Conservation (phyloP, 768 basidiomycete genomes). For the Tricholoma flavovirens region DNA sequence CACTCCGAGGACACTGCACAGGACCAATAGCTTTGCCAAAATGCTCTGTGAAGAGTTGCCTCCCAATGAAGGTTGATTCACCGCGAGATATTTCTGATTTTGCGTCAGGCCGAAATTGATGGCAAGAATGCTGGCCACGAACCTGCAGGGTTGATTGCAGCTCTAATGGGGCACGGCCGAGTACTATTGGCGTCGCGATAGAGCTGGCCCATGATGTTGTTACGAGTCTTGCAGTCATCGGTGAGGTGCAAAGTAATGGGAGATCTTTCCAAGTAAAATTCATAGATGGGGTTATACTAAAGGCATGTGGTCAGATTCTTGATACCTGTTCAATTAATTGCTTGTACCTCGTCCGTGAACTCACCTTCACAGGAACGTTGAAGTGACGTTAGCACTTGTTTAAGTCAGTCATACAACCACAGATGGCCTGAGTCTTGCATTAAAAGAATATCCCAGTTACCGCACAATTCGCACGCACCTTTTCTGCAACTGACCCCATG, state of each 20-base stretch:
- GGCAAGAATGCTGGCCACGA: conserved; percentile 12
- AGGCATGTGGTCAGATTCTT: background rate
- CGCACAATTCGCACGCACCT: conserved; percentile 37
- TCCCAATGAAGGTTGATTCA: conserved; percentile 63
- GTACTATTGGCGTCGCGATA: conserved; percentile 65
- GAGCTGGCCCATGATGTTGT: conserved; percentile 74
- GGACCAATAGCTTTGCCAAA: conserved; percentile 80
- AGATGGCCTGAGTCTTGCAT: conserved; percentile 56
- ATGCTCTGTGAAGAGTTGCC: conserved; percentile 71
- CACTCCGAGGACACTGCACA: conserved; percentile 71
- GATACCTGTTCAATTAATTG: conserved; percentile 2
- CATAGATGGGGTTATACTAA: conserved; percentile 84
- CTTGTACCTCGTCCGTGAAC: conserved; percentile 77
- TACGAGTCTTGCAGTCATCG: conserved; percentile 80
- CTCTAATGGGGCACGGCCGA: conserved; percentile 87
- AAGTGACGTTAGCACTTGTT: conserved; percentile 84
- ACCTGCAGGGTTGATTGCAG: conserved; percentile 91
- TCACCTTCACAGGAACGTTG: conserved; percentile 88
- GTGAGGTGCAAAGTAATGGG: conserved; percentile 76
- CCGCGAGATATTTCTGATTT: conserved; percentile 78
- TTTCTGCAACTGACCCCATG: conserved; percentile 85
- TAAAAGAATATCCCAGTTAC: conserved; percentile 6
- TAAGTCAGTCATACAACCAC: conserved; percentile 65
- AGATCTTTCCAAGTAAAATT: conserved; percentile 74
- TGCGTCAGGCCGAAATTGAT: background rate